phyloP scores from a whole-genome alignment of 331 rosid genomes.

The Quercus phellos region DNA sequence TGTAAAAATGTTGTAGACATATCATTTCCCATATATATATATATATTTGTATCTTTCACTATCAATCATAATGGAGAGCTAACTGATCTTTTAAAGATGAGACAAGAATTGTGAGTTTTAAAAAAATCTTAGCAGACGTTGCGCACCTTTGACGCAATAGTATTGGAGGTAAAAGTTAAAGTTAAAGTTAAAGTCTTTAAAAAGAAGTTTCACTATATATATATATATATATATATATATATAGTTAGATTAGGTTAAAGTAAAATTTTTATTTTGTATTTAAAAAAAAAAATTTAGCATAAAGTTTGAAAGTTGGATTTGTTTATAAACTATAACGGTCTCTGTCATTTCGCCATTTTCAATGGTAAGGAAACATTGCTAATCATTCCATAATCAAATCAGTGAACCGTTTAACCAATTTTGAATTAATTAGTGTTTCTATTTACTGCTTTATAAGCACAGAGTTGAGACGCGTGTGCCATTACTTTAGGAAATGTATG shows the following conservation, averaged over 20 bases:
- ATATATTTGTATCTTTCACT: too few species aligned
- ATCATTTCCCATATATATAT: too few species aligned
- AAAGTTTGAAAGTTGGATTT: background rate
- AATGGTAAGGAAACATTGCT: background rate
- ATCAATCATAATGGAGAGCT: background rate
- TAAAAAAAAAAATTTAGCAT: background rate
- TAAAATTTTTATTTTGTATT: too few species aligned
- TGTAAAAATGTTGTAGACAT: too few species aligned
- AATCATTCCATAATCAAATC: conserved; percentile 3
- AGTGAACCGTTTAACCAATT: background rate
- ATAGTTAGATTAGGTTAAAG: fast-evolving
- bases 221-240: too few species aligned
- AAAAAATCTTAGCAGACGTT: background rate
- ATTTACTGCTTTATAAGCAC: background rate
- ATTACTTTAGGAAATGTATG: background rate
- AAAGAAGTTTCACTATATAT: fast-evolving
- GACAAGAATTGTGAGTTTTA: background rate
- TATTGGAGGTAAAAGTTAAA: fast-evolving
- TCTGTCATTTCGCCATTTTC: background rate
- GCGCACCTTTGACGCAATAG: fast-evolving
- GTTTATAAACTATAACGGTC: background rate
- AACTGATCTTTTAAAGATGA: background rate
- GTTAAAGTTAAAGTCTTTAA: fast-evolving
- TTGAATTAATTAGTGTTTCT: background rate
- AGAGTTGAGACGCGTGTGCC: background rate